Conservation (phyloP, 768 basidiomycete species). For the Xerocomellus intermedius region DNA sequence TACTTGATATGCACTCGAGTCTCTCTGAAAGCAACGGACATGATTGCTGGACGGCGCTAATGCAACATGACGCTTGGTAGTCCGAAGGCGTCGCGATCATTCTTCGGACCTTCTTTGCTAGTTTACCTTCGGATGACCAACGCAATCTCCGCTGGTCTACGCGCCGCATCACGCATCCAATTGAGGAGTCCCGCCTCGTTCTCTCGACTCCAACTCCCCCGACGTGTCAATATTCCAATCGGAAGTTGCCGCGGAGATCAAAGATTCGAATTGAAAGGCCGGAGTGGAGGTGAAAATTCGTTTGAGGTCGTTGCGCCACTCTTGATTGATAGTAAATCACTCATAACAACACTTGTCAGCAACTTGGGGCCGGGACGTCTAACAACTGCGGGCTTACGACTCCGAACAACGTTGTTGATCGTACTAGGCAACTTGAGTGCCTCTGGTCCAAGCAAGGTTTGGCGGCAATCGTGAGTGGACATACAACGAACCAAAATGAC, state of each 20-base stretch:
- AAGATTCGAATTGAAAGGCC: too few relatives aligned
- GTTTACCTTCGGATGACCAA: slow-evolving; percentile 7
- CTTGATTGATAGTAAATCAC: neutral
- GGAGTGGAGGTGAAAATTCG: neutral
- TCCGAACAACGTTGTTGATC: neutral
- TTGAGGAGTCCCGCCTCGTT: neutral
- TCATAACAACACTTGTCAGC: too few relatives aligned
- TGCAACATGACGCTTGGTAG: slow-evolving; percentile 1
- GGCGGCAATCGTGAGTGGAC: neutral
- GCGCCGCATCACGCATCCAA: too few relatives aligned
- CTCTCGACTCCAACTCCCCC: neutral
- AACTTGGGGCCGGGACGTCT: too few relatives aligned
- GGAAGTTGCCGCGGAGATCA: too few relatives aligned
- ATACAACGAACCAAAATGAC: neutral
- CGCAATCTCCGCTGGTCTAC: slow-evolving; percentile 20
- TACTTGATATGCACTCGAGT: neutral
- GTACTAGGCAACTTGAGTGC: neutral
- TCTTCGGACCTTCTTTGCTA: slow-evolving; percentile 15
- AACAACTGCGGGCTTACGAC: neutral
- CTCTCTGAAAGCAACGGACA: neutral
- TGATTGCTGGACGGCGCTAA: neutral
- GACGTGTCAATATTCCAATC: too few relatives aligned
- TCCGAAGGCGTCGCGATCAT: slow-evolving; percentile 22
- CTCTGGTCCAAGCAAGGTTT: neutral
- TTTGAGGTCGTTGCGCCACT: neutral